Evolutionary conservation across 202 grass and related monocot species (phyloP), one percentile per base, ranked within the genome.

Genomic region (Carex sylvatica): DNA sequence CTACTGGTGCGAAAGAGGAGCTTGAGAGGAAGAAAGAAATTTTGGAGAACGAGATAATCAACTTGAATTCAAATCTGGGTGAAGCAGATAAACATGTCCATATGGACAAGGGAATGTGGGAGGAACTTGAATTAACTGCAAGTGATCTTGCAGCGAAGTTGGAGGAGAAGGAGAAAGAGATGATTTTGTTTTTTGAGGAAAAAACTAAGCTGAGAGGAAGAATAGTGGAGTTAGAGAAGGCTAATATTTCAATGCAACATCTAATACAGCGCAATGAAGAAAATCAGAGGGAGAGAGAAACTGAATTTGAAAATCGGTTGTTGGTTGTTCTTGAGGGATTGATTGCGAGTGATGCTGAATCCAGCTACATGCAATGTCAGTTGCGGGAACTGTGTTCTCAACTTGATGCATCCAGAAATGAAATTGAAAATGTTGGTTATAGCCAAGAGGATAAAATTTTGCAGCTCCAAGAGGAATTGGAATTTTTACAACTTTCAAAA

Each of bases 191-290:
- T 30, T 63, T 87, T 81, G 89, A 93, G 54, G 82, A 91, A 68
- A 95, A 92, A 91, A 83, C 83, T 83, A 88, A 92, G 84, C 55
- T 95, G 38, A 90, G 85, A 53, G 68, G 87, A 62, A 90, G 74
- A 46, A 47, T 90, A 86, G 83, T 74, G 52, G 83, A 85, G 73
- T 81, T 89, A 86, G 91, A 89, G 86, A 89, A 90, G 58, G 73
- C 81, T 81, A 88, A 93, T 64, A 93, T 84, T 90, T 84, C 70
- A 84, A 86, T 93, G 89, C 89, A 93, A 76, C 58, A 92, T 88
- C 51, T 88, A 9, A 88, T 95, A 15, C 83, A 83, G 13, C 59
- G 84, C 70, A 89, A 83, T 88, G 86, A 93, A 85, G 80, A 99
- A 90, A 92, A 42, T 62, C 83, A 88, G 89, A 90, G 62, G 82